These are phyloP conservation scores for Silene conica DNA, from an alignment of 148 eudicot species.

Conservation along the genomic window DNA sequence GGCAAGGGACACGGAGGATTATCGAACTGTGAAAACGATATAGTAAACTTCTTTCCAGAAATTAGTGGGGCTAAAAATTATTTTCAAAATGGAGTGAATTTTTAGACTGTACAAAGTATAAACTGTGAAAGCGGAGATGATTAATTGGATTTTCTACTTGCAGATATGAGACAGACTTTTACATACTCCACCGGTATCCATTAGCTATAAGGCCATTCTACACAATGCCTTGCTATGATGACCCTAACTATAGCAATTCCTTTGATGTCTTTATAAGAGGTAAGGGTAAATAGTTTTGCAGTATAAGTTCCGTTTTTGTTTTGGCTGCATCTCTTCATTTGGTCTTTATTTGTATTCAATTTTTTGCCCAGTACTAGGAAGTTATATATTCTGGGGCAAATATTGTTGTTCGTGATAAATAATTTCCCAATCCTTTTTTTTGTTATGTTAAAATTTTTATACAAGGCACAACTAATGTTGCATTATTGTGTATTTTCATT, in stretches of 20 bases:
- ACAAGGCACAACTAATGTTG: too few relatives aligned
- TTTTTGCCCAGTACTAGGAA: background rate
- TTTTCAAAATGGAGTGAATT: background rate
- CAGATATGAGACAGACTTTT: conserved; percentile 93
- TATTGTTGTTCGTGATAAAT: background rate
- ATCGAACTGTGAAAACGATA: background rate
- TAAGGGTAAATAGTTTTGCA: conserved; percentile 8
- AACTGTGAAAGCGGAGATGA: background rate
- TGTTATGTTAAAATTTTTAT: too few relatives aligned
- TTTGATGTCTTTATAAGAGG: conserved; percentile 98
- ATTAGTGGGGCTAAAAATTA: background rate
- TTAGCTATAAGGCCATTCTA: conserved; percentile 86
- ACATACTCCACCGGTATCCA: conserved; percentile 90
- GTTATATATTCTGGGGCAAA: background rate
- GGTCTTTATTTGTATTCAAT: background rate
- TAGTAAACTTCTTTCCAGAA: too few relatives aligned
- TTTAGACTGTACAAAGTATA: background rate
- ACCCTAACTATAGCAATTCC: conserved; percentile 68
- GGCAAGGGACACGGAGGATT: background rate
- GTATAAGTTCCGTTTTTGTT: background rate
- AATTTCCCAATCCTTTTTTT: too few relatives aligned
- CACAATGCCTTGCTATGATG: conserved; percentile 86
- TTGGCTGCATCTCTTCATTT: background rate
- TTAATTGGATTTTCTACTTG: conserved; percentile 11
- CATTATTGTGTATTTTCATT: too few relatives aligned